Conservation (phyloP, 2,329 filamentous ascomycete species). For the Ophiostoma himal-ulmi region DNA sequence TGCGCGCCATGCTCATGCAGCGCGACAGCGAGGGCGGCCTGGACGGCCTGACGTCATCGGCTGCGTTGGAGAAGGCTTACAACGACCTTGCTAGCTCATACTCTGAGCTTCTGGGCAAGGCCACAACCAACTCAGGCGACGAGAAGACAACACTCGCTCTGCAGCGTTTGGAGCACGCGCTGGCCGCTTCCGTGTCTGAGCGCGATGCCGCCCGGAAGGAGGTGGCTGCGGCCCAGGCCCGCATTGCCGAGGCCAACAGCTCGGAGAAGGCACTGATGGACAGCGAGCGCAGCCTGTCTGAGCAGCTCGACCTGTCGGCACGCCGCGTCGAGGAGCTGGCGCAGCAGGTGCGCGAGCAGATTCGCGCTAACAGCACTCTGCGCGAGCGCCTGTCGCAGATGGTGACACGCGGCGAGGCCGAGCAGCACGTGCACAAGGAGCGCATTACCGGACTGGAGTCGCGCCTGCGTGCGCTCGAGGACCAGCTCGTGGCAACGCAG, state of each 20-base stretch:
- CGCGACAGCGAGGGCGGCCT: constrained; percentile 61
- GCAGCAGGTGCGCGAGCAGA: constrained; percentile 69
- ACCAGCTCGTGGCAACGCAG: constrained; percentile 75
- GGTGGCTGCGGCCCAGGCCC: constrained; percentile 54
- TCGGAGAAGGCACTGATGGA: constrained; percentile 51
- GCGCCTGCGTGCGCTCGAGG: constrained; percentile 74
- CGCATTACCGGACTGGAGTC: constrained; percentile 80
- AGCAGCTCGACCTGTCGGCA: constrained; percentile 67
- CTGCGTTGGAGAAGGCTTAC: constrained; percentile 68
- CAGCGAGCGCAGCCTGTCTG: constrained; percentile 59
- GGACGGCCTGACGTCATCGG: constrained; percentile 53
- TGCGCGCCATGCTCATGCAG: constrained; percentile 71
- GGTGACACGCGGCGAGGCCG: constrained; percentile 74
- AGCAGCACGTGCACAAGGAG: constrained; percentile 71
- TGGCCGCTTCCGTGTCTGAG: constrained; percentile 64
- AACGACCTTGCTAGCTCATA: constrained; percentile 69
- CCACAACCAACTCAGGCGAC: constrained; percentile 54
- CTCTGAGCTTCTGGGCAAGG: constrained; percentile 57
- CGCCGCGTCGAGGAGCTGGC: constrained; percentile 70
- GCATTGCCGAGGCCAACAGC: constrained; percentile 53
- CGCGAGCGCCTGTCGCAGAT: constrained; percentile 71
- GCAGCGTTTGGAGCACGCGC: constrained; percentile 60
- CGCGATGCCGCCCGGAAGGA: constrained; percentile 66
- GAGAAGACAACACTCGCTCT: constrained; percentile 58
- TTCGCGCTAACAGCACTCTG: constrained; percentile 69